phyloP scores from a whole-genome alignment of 2,329 filamentous ascomycete genomes.

The Fusarium penzigii region DNA sequence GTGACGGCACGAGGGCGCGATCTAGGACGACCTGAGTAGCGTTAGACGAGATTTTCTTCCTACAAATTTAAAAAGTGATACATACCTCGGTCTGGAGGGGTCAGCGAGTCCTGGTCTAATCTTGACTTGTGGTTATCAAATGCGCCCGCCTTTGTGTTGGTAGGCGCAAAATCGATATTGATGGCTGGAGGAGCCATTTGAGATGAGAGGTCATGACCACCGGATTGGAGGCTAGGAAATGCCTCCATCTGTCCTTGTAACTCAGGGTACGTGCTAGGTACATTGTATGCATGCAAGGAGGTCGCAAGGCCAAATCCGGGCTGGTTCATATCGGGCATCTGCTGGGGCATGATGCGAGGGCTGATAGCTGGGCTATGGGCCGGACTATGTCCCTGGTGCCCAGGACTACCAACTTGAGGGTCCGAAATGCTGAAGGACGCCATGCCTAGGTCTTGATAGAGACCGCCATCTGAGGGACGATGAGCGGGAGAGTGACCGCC shows the following conservation, averaged over 20 bases:
- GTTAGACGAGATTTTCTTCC: slow-evolving; percentile 16
- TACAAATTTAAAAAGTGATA: slow-evolving; percentile 7
- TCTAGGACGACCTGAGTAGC: slow-evolving; percentile 45
- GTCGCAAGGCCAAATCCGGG: slow-evolving; percentile 45
- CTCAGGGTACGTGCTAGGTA: slow-evolving; percentile 36
- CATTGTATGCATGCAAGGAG: slow-evolving; percentile 41
- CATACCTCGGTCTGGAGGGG: slow-evolving; percentile 73
- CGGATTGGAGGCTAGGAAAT: slow-evolving; percentile 53
- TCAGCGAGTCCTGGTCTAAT: slow-evolving; percentile 77
- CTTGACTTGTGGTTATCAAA: slow-evolving; percentile 58
- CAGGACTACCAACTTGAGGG: slow-evolving; percentile 64
- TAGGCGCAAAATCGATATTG: slow-evolving; percentile 89
- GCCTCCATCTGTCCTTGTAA: slow-evolving; percentile 46
- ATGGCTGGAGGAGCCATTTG: slow-evolving; percentile 92
- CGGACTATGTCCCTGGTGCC: slow-evolving; percentile 73
- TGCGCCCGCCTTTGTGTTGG: slow-evolving; percentile 49
- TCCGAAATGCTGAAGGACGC: slow-evolving; percentile 80
- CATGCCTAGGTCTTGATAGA: slow-evolving; percentile 79
- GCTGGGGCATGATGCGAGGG: slow-evolving; percentile 59
- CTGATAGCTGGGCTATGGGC: slow-evolving; percentile 72
- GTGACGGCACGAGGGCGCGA: slow-evolving; percentile 58
- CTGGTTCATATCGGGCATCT: slow-evolving; percentile 54
- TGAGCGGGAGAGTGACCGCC: slow-evolving; percentile 79
- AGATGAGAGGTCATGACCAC: slow-evolving; percentile 59
- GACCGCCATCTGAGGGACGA: slow-evolving; percentile 66